phyloP scores from a whole-genome alignment of 129 eudicot species.

The Pseudognaphalium luteoalbum region DNA sequence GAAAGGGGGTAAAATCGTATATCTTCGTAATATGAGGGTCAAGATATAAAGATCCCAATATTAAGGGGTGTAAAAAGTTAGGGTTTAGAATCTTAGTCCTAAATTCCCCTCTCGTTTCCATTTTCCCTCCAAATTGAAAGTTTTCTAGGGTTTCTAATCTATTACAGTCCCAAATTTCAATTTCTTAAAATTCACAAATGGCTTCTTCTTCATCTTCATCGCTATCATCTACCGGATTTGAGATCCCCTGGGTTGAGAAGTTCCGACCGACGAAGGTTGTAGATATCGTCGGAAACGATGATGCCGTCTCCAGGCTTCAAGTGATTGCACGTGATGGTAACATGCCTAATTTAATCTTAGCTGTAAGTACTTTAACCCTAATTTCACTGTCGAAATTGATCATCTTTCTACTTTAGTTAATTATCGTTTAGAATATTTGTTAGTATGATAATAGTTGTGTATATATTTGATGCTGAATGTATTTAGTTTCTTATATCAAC shows the following conservation, averaged over 20 bases:
- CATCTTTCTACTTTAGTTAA: too few species aligned
- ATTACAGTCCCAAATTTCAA: not conserved
- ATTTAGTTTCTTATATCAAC: too few species aligned
- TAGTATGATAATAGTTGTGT: too few species aligned
- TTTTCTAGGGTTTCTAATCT: conserved; percentile 26
- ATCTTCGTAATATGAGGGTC: not conserved
- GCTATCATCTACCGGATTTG: conserved; percentile 42
- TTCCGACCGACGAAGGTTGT: conserved; percentile 78
- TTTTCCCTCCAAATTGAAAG: conserved; percentile 47
- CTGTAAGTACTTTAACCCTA: conserved; percentile 42
- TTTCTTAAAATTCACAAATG: conserved; percentile 25
- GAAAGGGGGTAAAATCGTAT: not conserved
- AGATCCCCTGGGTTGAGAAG: conserved; percentile 99
- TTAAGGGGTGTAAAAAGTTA: not conserved
- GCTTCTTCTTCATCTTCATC: conserved; percentile 59
- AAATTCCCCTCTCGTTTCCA: not conserved
- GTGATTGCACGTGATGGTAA: conserved; percentile 95
- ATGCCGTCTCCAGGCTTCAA: conserved; percentile 91
- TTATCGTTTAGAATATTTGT: too few species aligned
- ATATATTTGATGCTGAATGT: too few species aligned
- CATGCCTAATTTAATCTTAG: conserved; percentile 90
- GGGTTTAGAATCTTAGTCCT: not conserved
- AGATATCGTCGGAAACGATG: conserved; percentile 93
- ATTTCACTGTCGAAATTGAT: not conserved
- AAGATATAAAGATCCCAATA: not conserved